Conservation (phyloP, 2,329 filamentous ascomycete genomes). For the Aureobasidium sp. region DNA sequence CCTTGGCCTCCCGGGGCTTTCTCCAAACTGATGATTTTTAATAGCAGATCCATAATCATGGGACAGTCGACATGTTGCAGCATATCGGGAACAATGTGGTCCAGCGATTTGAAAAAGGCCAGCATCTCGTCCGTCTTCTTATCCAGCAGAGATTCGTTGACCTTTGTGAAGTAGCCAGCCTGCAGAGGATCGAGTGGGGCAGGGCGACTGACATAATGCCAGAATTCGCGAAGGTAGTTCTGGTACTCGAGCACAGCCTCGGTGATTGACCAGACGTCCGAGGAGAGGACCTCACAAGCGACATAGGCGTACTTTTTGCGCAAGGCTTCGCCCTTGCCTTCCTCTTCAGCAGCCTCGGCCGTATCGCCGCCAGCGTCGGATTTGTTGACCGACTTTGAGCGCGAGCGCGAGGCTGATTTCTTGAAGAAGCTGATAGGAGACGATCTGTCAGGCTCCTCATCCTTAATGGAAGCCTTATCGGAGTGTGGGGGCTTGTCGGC, state of each 20-base stretch:
- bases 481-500: slow-evolving; percentile 54
- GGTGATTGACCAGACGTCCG: slow-evolving; percentile 93
- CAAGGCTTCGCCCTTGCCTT: slow-evolving; percentile 78
- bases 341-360: slow-evolving; percentile 29
- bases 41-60: slow-evolving; percentile 93
- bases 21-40: slow-evolving; percentile 96
- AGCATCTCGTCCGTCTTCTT: slow-evolving; percentile 98
- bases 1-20: slow-evolving; percentile 85
- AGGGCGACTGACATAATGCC: slow-evolving; percentile 78
- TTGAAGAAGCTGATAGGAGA: slow-evolving; percentile 39
- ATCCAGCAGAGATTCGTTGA: slow-evolving; percentile 94
- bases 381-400: slow-evolving; percentile 37
- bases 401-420: slow-evolving; percentile 34
- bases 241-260: slow-evolving; percentile 85
- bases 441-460: slow-evolving; percentile 35
- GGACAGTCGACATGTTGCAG: slow-evolving; percentile 92
- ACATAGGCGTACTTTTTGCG: slow-evolving; percentile 91
- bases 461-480: slow-evolving; percentile 28
- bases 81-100: slow-evolving; percentile 74
- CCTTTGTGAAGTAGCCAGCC: slow-evolving; percentile 96
- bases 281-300: slow-evolving; percentile 85
- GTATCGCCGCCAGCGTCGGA: slow-evolving; percentile 26
- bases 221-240: slow-evolving; percentile 71
- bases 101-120: slow-evolving; percentile 73
- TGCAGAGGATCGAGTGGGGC: slow-evolving; percentile 85